phyloP scores from a whole-genome alignment of 2,329 filamentous ascomycete species.

The Ophiobolus disseminans region DNA sequence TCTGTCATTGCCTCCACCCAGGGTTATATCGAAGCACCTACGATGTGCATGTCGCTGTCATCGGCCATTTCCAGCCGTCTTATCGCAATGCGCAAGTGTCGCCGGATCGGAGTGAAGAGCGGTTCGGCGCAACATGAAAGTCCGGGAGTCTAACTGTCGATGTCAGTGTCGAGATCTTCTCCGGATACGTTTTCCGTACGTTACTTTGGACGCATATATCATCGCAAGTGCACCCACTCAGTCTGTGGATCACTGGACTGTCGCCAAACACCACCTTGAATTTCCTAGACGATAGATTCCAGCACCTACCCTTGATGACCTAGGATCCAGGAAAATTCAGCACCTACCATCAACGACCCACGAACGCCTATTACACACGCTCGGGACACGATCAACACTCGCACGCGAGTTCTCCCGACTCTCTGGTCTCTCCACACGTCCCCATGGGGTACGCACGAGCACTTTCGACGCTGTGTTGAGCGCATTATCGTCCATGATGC shows the following conservation, averaged over 20 bases:
- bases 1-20: too few species aligned
- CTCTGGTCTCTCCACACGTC: slow-evolving; percentile 13
- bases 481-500: slow-evolving; percentile 1
- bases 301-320: too few species aligned
- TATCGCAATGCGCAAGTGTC: too few species aligned
- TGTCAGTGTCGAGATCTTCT: background rate
- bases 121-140: background rate
- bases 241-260: background rate
- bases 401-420: slow-evolving; percentile 12
- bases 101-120: too few species aligned
- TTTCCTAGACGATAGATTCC: too few species aligned
- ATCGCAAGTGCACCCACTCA: background rate
- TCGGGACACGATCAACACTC: slow-evolving; percentile 2
- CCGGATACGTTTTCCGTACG: slow-evolving; percentile 3
- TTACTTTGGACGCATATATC: background rate
- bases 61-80: too few species aligned
- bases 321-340: background rate
- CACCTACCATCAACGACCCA: background rate
- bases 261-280: background rate
- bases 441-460: slow-evolving; percentile 23
- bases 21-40: background rate
- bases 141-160: background rate
- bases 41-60: too few species aligned
- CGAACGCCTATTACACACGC: background rate
- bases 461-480: slow-evolving; percentile 1